Evolutionary conservation across 306 rosid genomes (phyloP).

Genomic region (Senna siamea): DNA sequence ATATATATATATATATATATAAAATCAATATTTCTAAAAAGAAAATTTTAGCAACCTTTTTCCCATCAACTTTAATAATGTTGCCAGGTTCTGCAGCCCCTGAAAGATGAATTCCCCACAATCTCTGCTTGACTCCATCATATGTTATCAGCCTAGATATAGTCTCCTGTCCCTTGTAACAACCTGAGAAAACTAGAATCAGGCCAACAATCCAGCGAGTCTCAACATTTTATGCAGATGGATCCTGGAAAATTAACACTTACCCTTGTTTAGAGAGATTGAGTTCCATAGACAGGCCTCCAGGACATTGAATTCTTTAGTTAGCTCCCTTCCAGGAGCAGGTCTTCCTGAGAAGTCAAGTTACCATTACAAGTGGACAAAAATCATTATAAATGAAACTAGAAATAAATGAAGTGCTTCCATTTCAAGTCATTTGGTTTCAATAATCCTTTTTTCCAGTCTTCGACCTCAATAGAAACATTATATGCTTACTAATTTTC

Average conservation of each 20-base stretch:
- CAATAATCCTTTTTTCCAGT: too few relatives aligned
- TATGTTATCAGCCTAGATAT: slow-evolving; percentile 89
- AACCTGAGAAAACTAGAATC: slow-evolving; percentile 60
- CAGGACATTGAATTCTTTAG: slow-evolving; percentile 85
- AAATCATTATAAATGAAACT: slow-evolving; percentile 28
- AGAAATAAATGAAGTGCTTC: slow-evolving; percentile 24
- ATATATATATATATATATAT: not conserved
- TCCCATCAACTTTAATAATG: slow-evolving; percentile 65
- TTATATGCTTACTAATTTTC: too few relatives aligned
- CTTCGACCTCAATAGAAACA: too few relatives aligned
- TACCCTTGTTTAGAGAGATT: slow-evolving; percentile 80
- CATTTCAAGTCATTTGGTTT: too few relatives aligned
- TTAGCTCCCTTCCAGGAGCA: slow-evolving; percentile 86
- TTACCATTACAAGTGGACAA: not conserved
- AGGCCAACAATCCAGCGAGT: slow-evolving; percentile 31
- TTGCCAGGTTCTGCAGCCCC: slow-evolving; percentile 83
- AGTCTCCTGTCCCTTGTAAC: slow-evolving; percentile 98
- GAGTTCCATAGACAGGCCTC: slow-evolving; percentile 96
- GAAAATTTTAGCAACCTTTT: slow-evolving; percentile 55
- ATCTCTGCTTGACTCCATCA: slow-evolving; percentile 88
- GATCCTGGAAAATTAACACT: slow-evolving; percentile 29
- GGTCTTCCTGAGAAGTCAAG: slow-evolving; percentile 78
- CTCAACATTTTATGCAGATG: slow-evolving; percentile 27
- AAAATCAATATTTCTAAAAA: slow-evolving; percentile 14
- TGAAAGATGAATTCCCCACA: slow-evolving; percentile 86